Conservation (phyloP, 345 rosid genomes). For the Luvunga scandens region DNA sequence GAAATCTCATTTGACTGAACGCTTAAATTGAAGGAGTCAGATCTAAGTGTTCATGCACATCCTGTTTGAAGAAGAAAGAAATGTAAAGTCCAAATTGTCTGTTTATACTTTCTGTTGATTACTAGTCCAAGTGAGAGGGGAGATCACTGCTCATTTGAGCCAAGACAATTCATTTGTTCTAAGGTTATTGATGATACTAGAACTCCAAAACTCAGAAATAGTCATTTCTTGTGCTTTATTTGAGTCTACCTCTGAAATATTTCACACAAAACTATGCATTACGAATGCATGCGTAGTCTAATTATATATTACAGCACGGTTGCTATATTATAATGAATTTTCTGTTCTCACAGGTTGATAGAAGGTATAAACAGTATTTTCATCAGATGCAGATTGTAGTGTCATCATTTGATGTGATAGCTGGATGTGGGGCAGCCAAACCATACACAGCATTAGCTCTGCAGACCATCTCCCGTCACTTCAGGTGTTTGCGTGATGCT, state of each 20-base stretch:
- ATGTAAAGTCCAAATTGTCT: neutral
- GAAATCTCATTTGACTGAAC: neutral
- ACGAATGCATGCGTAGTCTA: neutral
- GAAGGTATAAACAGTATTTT: conserved; percentile 87
- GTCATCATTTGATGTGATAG: conserved; percentile 84
- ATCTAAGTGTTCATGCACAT: neutral
- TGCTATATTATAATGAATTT: neutral
- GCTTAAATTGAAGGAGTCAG: neutral
- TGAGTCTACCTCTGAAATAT: neutral
- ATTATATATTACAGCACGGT: neutral
- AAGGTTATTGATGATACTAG: neutral
- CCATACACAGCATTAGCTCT: conserved; percentile 89
- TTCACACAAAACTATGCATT: neutral
- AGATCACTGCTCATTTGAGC: neutral
- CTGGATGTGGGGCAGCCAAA: conserved; percentile 86
- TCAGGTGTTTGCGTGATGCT: conserved; percentile 86
- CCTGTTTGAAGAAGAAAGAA: neutral
- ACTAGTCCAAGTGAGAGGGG: neutral
- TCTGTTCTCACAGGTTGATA: conserved; percentile 65
- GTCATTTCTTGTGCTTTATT: neutral
- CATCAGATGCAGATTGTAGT: conserved; percentile 97
- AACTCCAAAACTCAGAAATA: neutral
- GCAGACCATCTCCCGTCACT: conserved; percentile 93
- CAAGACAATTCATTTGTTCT: neutral
- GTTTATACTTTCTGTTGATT: neutral